These are phyloP conservation scores for Hypomyces rosellus DNA, from an alignment of 2,329 filamentous ascomycete genomes.

Conservation along the genomic window DNA sequence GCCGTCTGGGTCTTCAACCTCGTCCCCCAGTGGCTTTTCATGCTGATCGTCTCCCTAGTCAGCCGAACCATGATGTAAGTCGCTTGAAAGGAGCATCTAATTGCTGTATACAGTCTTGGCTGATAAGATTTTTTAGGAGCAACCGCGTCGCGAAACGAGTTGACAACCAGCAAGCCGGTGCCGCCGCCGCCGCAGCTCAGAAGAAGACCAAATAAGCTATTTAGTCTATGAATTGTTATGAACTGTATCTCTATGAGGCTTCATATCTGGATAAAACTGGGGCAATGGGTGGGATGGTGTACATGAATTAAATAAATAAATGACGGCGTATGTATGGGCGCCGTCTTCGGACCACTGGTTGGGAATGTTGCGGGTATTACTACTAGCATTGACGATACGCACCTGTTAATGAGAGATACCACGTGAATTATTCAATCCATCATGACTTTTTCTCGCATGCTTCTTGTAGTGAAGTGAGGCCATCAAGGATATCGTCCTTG, in stretches of 20 bases:
- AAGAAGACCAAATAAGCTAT: not conserved
- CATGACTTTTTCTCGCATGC: constrained; percentile 47
- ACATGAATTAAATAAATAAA: constrained; percentile 2
- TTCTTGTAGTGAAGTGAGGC: constrained; percentile 50
- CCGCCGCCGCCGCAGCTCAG: not conserved
- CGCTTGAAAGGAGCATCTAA: not conserved
- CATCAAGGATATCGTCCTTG: constrained; percentile 60
- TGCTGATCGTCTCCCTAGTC: constrained; percentile 67
- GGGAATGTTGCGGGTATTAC: constrained; percentile 2
- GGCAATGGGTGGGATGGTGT: constrained; percentile 2
- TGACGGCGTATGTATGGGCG: constrained; percentile 1
- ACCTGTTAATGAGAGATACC: constrained; percentile 5
- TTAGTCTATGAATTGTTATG: not conserved
- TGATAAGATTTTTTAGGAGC: not conserved
- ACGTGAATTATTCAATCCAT: constrained; percentile 1
- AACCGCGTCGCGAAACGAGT: not conserved
- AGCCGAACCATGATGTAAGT: constrained; percentile 73
- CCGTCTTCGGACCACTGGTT: constrained; percentile 1
- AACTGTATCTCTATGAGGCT: not conserved
- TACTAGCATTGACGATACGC: constrained; percentile 4
- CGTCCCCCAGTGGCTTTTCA: constrained; percentile 69
- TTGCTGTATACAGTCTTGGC: not conserved
- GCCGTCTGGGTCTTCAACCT: constrained; percentile 59
- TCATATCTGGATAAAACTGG: not conserved
- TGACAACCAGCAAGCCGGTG: not conserved